A percentile compares a stretch with the other conserved stretches of the same genome.
Conservation (phyloP, 345 rosid genomes). For the Trapa bicornis region DNA sequence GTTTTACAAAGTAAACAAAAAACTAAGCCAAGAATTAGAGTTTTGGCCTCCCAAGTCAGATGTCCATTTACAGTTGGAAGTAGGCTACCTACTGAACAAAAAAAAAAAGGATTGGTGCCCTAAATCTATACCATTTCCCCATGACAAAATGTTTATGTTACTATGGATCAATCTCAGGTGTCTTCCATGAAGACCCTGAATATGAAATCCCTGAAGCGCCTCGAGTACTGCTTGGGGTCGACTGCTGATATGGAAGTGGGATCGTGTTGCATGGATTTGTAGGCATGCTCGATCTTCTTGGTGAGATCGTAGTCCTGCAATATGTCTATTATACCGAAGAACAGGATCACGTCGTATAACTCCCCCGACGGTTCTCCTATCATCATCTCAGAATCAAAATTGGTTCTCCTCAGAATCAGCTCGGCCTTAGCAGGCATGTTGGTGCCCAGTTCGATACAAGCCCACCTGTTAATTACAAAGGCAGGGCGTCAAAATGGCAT, state of each 20-base stretch:
- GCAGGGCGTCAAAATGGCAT: background rate
- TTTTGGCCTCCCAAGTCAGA: background rate
- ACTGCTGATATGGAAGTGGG: conserved; percentile 93
- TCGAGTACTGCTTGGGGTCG: conserved; percentile 87
- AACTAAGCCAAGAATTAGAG: background rate
- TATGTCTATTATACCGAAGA: conserved; percentile 87
- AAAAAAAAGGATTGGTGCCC: background rate
- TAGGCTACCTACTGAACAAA: background rate
- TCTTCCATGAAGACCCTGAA: conserved; percentile 73
- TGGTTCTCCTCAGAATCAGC: conserved; percentile 49
- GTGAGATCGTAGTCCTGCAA: conserved; percentile 94
- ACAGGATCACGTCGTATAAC: conserved; percentile 52
- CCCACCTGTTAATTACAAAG: conserved; percentile 30
- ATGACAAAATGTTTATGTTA: background rate
- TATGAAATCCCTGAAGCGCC: conserved; percentile 84
- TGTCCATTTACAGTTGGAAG: background rate
- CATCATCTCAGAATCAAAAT: conserved; percentile 50
- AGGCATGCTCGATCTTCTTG: conserved; percentile 96
- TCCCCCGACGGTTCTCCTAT: conserved; percentile 84
- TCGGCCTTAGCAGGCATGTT: conserved; percentile 76
- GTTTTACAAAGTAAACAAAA: background rate
- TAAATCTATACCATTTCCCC: background rate
- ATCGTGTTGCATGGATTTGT: conserved; percentile 89
- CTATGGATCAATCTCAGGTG: conserved; percentile 19
- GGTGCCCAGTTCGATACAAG: conserved; percentile 57